Evolutionary conservation across 108 stramenopile species (phyloP), one percentile per base, ranked within the genome.

Genomic region (Cyclotella atomus): DNA sequence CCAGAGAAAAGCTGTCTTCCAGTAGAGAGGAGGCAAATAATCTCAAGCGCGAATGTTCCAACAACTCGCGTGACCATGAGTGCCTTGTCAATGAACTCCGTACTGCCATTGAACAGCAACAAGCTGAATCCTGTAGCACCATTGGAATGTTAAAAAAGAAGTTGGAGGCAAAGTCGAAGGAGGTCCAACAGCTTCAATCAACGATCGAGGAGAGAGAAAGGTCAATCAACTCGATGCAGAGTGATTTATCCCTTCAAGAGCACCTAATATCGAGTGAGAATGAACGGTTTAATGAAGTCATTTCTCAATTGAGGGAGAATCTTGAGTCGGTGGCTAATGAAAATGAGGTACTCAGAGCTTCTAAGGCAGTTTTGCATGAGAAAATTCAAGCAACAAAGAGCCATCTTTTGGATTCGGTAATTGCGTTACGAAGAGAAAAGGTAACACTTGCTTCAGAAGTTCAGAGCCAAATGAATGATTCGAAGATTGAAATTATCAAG

Each of bases 361-460:
- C 36, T 0, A 78, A 67, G 32, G 35, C 38, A 23, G 35, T 41
- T 0, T 30, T 60, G 46, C 67, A 45, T 23, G 66, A 62, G 32
- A 71, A 73, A 56, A 38, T 60, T 6, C 46, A 36, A 32, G 29
- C 30, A 1, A 47, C 68, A 17, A 68, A 73, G 61, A 27, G 38
- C 3, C 33, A 64, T 32, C 24, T 64, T 20, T 17, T 43, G 6
- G 68, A 73, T 35, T 44, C 59, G n/a, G 46, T 69, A 6, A 50
- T 41, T 15, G 54, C 50, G 15, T 38, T 80, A 29, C 68, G 60
- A 34, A 59, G 44, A 6, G 79, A 80, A 56, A 68, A 69, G 53
- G 54, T 44, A 25, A 15, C 36, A 24, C 28, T 79, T 16, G 45
- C 59, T 20, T 79, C 71, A 1, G 78, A 73, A 9, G 43, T 73